Evolutionary conservation across 2,329 filamentous ascomycete species (phyloP), one percentile per base, ranked within the genome.

Genomic region (Ophiostoma australiae): DNA sequence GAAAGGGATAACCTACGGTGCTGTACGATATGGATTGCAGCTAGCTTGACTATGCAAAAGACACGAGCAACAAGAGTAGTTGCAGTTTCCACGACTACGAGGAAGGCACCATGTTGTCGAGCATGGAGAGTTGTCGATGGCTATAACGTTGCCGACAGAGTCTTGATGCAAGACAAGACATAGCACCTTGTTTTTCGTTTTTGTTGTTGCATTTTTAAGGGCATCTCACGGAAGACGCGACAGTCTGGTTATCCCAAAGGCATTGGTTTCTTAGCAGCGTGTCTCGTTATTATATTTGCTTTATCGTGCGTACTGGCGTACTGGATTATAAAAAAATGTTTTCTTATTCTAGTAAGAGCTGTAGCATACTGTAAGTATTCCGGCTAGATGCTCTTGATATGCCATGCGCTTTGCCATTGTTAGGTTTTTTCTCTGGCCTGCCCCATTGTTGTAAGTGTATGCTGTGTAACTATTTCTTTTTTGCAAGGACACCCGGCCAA

Each of bases 231-330:
- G 52, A 58, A 31, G 52, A 23, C 52, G n/a, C 52, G n/a, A n/a
- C 23, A 23, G 23, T 58, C 23, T 58, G 61, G 20, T 37, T 65
- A 65, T 65, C 20, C 61, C 61, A 39, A 65, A 65, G 15, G 37
- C 37, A 48, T 68, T 33, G 17, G 37, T 33, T 41, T 31, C 23
- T 44, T 15, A 67, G 17, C 15, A 67, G 35, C 35, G 39, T 67
- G 39, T 67, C 44, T 13, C n/a, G 37, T 44, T 68, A 4, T 48
- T 48, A 27, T 68, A 31, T 68, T 27, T 68, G 41, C 15, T 39
- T 68, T 68, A 39, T 15, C n/a, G 20, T 61, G 5, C 4, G 13
- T 31, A 11, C 23, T 31, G 55, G 55, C 11, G 23, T 31, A 61
- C 23, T 31, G 27, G 55, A 61, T 23, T 48, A 48, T 17, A n/a